phyloP scores from a whole-genome alignment of 2,329 filamentous ascomycete genomes.

The Fusarium sp. region DNA sequence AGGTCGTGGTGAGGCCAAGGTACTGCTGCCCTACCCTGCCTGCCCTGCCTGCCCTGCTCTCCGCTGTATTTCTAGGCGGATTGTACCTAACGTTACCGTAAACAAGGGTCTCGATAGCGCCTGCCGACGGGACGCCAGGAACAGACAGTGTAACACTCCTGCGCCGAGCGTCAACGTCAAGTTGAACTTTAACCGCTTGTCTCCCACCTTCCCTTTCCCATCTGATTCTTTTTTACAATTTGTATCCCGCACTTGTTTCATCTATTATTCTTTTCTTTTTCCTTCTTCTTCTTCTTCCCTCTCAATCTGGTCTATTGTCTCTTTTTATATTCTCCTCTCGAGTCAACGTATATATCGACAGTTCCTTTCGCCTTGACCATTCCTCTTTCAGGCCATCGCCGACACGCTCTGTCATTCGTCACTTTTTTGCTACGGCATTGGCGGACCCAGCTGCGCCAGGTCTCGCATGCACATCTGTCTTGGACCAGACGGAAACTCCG shows the following conservation, averaged over 20 bases:
- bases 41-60: not conserved
- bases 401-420: conserved; percentile 38
- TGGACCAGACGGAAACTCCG: conserved; percentile 40
- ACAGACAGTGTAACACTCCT: conserved; percentile 20
- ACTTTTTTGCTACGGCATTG: conserved; percentile 22
- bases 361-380: conserved; percentile 13
- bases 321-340: conserved; percentile 3
- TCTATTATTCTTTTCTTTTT: conserved; percentile 12
- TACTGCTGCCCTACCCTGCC: not conserved
- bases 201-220: conserved; percentile 30
- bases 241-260: conserved; percentile 7
- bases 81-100: not conserved
- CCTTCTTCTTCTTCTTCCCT: conserved; percentile 1
- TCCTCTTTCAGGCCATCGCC: conserved; percentile 22
- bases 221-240: conserved; percentile 22
- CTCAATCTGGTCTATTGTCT: conserved; percentile 4
- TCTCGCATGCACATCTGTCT: conserved; percentile 33
- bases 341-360: conserved; percentile 5
- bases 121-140: conserved; percentile 26
- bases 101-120: conserved; percentile 26
- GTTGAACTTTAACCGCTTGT: conserved; percentile 22
- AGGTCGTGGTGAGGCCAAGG: conserved; percentile 4
- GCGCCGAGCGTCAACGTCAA: conserved; percentile 27
- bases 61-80: no score
- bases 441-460: conserved; percentile 40